A percentile compares a stretch with the other conserved stretches of the same genome.
Evolutionary conservation across 345 rosid species (phyloP).

Genomic region (Bruguiera parviflora): DNA sequence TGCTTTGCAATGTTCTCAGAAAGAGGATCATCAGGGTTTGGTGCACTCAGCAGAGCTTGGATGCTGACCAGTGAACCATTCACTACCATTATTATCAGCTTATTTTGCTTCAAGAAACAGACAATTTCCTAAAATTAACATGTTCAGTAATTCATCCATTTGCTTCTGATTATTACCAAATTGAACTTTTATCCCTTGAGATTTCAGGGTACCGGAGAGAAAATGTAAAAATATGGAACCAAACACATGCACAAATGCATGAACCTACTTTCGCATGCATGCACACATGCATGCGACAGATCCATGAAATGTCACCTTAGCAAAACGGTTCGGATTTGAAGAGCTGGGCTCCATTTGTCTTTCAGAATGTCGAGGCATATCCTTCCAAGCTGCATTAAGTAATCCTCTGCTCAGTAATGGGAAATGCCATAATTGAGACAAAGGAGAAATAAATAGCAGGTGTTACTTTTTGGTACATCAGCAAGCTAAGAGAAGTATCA

Average conservation of each 20-base stretch:
- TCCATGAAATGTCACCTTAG: constrained; percentile 49
- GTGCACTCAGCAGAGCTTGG: constrained; percentile 97
- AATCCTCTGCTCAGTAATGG: constrained; percentile 8
- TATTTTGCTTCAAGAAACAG: too few species aligned
- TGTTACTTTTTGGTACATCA: too few species aligned
- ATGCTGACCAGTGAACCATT: constrained; percentile 42
- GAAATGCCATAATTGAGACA: neutral
- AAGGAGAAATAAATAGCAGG: neutral
- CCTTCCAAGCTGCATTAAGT: constrained; percentile 72
- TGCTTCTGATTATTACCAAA: too few species aligned
- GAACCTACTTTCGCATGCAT: too few species aligned
- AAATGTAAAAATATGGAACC: too few species aligned
- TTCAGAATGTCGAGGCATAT: constrained; percentile 98
- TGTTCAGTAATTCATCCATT: too few species aligned
- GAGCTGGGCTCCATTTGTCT: constrained; percentile 99
- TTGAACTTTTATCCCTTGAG: too few species aligned
- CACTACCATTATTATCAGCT: neutral
- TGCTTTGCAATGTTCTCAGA: constrained; percentile 99
- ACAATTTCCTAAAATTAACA: too few species aligned
- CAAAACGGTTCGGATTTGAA: constrained; percentile 95
- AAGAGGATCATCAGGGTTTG: constrained; percentile 97
- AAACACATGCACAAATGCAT: too few species aligned
- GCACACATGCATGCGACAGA: too few species aligned
- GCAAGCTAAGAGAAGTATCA: too few species aligned
- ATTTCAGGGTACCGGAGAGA: too few species aligned